Evolutionary conservation across 2,329 filamentous ascomycete species (phyloP).

Genomic region (Passalora sequoiae): DNA sequence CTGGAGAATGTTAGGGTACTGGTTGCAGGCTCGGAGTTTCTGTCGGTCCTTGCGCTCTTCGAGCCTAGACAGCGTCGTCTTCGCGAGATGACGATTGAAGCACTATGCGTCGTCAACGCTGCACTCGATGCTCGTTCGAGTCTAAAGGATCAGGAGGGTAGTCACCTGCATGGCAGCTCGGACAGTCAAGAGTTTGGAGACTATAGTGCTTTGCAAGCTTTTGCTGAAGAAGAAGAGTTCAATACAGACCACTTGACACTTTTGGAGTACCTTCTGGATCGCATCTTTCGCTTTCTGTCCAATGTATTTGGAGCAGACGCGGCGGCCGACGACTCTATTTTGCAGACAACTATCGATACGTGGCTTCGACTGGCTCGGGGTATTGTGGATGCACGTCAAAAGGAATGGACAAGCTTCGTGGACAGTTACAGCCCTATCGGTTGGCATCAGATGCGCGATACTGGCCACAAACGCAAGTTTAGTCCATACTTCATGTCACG

Average conservation of each 20-base stretch:
- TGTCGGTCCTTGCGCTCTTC: conserved; percentile 49
- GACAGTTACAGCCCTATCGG: conserved; percentile 50
- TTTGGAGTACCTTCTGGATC: conserved; percentile 43
- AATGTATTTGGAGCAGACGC: conserved; percentile 58
- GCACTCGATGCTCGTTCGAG: conserved; percentile 32
- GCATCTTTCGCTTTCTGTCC: conserved; percentile 52
- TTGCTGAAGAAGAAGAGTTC: conserved; percentile 7
- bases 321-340: conserved; percentile 50
- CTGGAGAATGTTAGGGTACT: conserved; percentile 28
- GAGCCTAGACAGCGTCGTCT: conserved; percentile 40
- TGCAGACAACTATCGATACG: conserved; percentile 49
- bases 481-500: conserved; percentile 42
- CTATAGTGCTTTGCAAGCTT: conserved; percentile 50
- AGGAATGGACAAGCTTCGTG: conserved; percentile 53
- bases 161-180: conserved; percentile 42
- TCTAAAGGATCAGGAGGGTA: conserved; percentile 13
- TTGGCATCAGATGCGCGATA: conserved; percentile 45
- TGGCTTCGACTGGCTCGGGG: conserved; percentile 50
- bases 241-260: conserved; percentile 19
- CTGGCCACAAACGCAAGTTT: conserved; percentile 43
- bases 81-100: conserved; percentile 45
- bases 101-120: conserved; percentile 44
- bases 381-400: conserved; percentile 39
- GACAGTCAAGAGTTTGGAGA: conserved; percentile 63
- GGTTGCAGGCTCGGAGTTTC: conserved; percentile 37